Evolutionary conservation across 2,329 filamentous ascomycete genomes (phyloP).

Genomic region (Didymella sp.): DNA sequence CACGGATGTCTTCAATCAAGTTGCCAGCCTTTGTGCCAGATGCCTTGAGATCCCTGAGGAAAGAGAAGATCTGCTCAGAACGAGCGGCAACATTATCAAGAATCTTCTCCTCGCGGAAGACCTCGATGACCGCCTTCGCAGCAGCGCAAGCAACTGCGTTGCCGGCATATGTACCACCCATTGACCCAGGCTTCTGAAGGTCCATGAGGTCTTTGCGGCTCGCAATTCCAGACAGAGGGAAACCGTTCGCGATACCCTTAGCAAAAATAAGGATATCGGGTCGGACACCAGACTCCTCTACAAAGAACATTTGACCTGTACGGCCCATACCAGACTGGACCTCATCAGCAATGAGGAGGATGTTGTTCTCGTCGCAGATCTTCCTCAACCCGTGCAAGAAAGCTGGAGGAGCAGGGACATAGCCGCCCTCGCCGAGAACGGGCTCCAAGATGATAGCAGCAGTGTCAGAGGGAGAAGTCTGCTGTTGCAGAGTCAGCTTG

Average conservation of each 20-base stretch:
- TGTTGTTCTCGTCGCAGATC: conserved; percentile 54
- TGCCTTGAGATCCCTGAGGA: conserved; percentile 33
- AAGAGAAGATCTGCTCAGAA: conserved; percentile 37
- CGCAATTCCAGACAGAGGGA: conserved; percentile 40
- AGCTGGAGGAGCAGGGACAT: conserved; percentile 37
- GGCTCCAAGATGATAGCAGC: conserved; percentile 42
- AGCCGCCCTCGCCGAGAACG: conserved; percentile 40
- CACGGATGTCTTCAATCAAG: conserved; percentile 39
- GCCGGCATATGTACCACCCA: conserved; percentile 42
- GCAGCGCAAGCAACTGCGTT: conserved; percentile 42
- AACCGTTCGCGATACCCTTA: conserved; percentile 43
- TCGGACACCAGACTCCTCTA: conserved; percentile 53
- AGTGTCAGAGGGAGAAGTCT: conserved; percentile 38
- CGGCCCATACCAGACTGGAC: conserved; percentile 55
- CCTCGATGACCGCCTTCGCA: conserved; percentile 35
- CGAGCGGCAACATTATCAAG: conserved; percentile 38
- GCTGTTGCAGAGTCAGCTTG: conserved; percentile 36
- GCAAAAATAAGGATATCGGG: conserved; percentile 55
- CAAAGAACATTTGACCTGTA: conserved; percentile 55
- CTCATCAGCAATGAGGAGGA: conserved; percentile 54
- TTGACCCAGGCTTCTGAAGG: conserved; percentile 38
- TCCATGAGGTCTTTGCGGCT: conserved; percentile 38
- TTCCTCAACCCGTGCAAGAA: conserved; percentile 49
- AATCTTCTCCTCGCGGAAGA: conserved; percentile 38
- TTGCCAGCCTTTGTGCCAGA: conserved; percentile 37